Evolutionary conservation across 371 early-diverging fungal species (phyloP).

Genomic region (Phascolomyces articulosus): DNA sequence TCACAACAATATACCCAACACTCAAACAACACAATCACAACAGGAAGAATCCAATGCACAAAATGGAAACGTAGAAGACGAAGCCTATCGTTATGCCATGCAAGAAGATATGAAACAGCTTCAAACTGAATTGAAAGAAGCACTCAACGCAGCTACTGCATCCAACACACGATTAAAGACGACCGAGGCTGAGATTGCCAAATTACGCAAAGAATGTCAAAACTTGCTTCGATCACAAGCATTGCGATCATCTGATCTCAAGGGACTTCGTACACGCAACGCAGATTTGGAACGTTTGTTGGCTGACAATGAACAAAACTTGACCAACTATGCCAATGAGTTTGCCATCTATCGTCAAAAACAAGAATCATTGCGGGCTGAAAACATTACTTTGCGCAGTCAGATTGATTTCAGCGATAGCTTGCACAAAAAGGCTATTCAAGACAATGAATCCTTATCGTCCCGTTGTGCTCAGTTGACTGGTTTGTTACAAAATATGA

Average conservation of each 20-base stretch:
- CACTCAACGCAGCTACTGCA: background rate
- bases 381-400: background rate
- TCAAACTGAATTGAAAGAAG: background rate
- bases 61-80: background rate
- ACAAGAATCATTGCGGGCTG: background rate
- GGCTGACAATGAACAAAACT: background rate
- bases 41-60: background rate
- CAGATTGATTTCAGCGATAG: background rate
- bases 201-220: background rate
- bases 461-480: background rate
- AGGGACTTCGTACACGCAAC: background rate
- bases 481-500: background rate
- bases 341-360: background rate
- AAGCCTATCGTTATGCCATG: constrained; percentile 3
- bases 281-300: background rate
- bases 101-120: constrained; percentile 2
- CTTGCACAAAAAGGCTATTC: background rate
- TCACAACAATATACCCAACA: background rate
- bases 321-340: background rate
- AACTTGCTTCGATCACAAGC: background rate
- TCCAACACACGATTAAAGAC: background rate
- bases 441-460: background rate
- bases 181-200: background rate
- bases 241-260: background rate
- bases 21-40: background rate